Conservation (phyloP, 805 yeast genomes). For the Myxozyma nipponensis region DNA sequence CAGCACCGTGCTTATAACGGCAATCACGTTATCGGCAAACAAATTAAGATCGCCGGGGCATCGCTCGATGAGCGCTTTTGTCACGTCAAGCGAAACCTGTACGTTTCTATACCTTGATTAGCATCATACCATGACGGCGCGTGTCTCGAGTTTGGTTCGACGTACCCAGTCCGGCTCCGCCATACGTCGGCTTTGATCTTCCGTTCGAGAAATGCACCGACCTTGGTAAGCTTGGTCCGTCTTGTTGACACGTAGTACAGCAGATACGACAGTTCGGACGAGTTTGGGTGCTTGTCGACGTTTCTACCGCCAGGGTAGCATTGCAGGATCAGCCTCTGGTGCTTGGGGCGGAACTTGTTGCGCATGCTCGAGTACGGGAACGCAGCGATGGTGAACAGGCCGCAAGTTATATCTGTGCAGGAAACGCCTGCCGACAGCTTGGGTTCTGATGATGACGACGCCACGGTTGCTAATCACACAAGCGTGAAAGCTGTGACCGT, state of each 20-base stretch:
- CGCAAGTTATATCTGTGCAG: slow-evolving; percentile 20
- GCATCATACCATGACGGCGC: neutral
- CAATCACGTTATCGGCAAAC: slow-evolving; percentile 65
- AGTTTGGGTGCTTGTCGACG: slow-evolving; percentile 83
- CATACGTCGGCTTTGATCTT: slow-evolving; percentile 59
- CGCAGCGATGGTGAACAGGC: slow-evolving; percentile 12
- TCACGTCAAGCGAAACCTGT: slow-evolving; percentile 71
- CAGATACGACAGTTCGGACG: slow-evolving; percentile 84
- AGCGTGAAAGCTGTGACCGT: neutral
- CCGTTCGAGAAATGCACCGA: slow-evolving; percentile 61
- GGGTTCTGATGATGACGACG: neutral
- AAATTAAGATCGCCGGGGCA: slow-evolving; percentile 83
- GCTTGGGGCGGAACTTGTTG: slow-evolving; percentile 60
- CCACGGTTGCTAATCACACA: neutral
- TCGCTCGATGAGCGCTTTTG: slow-evolving; percentile 63
- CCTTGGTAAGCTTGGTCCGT: slow-evolving; percentile 83
- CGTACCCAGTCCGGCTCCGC: slow-evolving; percentile 57
- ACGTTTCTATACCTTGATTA: slow-evolving; percentile 44
- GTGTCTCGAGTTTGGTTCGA: neutral
- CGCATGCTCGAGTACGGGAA: slow-evolving; percentile 23
- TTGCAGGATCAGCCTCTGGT: slow-evolving; percentile 81
- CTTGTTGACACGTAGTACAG: slow-evolving; percentile 87
- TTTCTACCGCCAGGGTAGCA: slow-evolving; percentile 91
- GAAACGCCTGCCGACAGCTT: slow-evolving; percentile 1
- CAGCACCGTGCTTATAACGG: slow-evolving; percentile 53